Evolutionary conservation across 2,329 filamentous ascomycete species (phyloP).

Genomic region (Penicillium sp.): DNA sequence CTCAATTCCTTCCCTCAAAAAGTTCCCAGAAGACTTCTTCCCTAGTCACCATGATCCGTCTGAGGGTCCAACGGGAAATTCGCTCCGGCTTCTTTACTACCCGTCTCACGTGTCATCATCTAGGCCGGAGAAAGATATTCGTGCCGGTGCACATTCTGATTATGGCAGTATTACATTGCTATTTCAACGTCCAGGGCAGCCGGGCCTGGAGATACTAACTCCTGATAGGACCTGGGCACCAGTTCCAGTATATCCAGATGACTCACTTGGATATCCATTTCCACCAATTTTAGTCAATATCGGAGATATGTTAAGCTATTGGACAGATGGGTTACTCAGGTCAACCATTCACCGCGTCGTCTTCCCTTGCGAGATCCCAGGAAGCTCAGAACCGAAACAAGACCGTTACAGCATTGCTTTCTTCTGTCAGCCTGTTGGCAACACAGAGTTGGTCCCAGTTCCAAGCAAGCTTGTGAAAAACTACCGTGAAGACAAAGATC

Average conservation of each 20-base stretch:
- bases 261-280: conserved; percentile 4
- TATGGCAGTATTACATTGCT: conserved; percentile 12
- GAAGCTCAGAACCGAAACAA: neutral
- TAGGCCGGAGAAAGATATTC: conserved; percentile 8
- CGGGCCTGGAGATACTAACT: conserved; percentile 9
- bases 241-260: conserved; percentile 5
- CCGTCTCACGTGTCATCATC: conserved; percentile 4
- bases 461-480: conserved; percentile 5
- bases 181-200: conserved; percentile 7
- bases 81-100: conserved; percentile 9
- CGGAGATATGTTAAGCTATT: conserved; percentile 14
- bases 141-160: conserved; percentile 12
- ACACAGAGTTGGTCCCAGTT: conserved; percentile 3
- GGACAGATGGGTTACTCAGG: conserved; percentile 10
- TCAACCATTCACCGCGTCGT: conserved; percentile 14
- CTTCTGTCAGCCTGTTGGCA: conserved; percentile 9
- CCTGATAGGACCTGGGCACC: conserved; percentile 4
- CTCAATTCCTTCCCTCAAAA: neutral
- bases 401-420: conserved; percentile 16
- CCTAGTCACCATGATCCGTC: conserved; percentile 10
- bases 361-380: neutral
- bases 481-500: neutral
- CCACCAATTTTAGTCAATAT: conserved; percentile 14
- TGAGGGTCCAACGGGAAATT: conserved; percentile 4
- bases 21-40: conserved; percentile 9